Percentiles rank a stretch among this genome's conserved stretches.
These are phyloP conservation scores for Tremellales sp. DNA, from an alignment of 1,284 basidiomycete genomes.

Conservation along the genomic window DNA sequence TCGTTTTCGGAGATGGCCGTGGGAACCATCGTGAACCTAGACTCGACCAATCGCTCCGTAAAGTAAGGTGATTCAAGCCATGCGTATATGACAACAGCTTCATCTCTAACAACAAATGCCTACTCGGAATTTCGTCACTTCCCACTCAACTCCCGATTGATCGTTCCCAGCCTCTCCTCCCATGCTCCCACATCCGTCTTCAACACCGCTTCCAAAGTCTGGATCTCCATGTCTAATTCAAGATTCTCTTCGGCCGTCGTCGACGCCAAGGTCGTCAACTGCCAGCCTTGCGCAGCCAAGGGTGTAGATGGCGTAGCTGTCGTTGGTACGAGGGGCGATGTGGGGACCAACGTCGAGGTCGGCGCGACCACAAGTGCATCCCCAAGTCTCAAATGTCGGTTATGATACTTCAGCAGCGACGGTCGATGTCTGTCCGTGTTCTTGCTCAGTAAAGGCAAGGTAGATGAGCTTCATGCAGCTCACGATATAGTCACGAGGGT, in stretches of 20 bases:
- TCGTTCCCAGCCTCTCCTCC: conserved; percentile 63
- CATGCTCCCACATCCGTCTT: conserved; percentile 61
- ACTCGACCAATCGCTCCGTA: neutral
- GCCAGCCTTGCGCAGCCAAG: conserved; percentile 38
- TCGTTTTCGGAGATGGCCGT: too few relatives aligned
- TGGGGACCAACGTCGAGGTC: conserved; percentile 11
- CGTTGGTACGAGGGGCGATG: conserved; percentile 31
- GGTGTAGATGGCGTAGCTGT: conserved; percentile 32
- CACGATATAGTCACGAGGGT: conserved; percentile 86
- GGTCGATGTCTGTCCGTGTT: conserved; percentile 49
- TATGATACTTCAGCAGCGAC: conserved; percentile 54
- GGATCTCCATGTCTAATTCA: conserved; percentile 51
- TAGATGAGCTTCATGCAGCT: conserved; percentile 9
- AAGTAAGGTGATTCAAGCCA: neutral
- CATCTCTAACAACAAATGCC: neutral
- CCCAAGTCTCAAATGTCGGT: conserved; percentile 50
- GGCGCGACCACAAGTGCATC: conserved; percentile 23
- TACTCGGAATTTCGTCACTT: conserved; percentile 4
- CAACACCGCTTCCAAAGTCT: conserved; percentile 34
- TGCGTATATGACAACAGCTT: too few relatives aligned
- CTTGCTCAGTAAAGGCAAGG: neutral
- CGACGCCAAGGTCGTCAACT: conserved; percentile 37
- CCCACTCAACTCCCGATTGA: conserved; percentile 51
- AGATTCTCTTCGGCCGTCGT: conserved; percentile 37
- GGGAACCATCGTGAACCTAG: neutral